Base-by-base conservation (phyloP, 1,139 yeast genomes). In the Yamadazyma diospyri region DNA sequence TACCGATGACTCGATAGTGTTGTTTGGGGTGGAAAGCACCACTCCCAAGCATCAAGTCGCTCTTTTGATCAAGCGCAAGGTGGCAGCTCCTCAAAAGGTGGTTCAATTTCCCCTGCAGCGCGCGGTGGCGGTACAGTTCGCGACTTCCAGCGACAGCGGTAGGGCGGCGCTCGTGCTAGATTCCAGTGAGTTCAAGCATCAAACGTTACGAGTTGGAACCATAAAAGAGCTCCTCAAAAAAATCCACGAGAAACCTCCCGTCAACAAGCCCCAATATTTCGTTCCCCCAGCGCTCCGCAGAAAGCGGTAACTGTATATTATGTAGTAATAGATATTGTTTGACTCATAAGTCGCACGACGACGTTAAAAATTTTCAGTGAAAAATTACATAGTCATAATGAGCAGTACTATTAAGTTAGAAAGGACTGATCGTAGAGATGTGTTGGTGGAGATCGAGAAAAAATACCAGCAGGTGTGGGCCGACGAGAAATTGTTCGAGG, bases 401-500 rank as follows among this genome's bases (percentile, higher is more conserved):
- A 67, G 72, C 59, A 62, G 65, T 41, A 53, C 69, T 29, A 59
- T 64, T 34, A 64, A 64, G 47, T 59, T 67, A 47, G 72, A 68
- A 45, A 69, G 68, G 43, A 89, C 97, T 37, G 74, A 84, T 47
- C 88, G 97, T 69, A 84, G 98, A 69, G 99, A 94, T 72, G 78
- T 89, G 42, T 76, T 94, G 53, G 82, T 87, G 46, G 95, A 72
- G 25, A 82, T 86, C 49, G 98, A 94, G 61, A 82, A 86, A 62
- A 84, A 82, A 61, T 89, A 86, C 61, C 97, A 89, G 61, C 65
- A 79, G 50, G 51, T 76, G 29, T 94, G 99, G 99, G 75, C 77
- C 18, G 88, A 84, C 12, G 94, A 86, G 41, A 83, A 85, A 52
- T 65, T 76, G 21, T 89, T 89, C 53, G 95, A 92, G 58, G 72